These are phyloP conservation scores for Apiotrichum sp. DNA, from an alignment of 1,284 basidiomycete genomes.

Conservation along the genomic window DNA sequence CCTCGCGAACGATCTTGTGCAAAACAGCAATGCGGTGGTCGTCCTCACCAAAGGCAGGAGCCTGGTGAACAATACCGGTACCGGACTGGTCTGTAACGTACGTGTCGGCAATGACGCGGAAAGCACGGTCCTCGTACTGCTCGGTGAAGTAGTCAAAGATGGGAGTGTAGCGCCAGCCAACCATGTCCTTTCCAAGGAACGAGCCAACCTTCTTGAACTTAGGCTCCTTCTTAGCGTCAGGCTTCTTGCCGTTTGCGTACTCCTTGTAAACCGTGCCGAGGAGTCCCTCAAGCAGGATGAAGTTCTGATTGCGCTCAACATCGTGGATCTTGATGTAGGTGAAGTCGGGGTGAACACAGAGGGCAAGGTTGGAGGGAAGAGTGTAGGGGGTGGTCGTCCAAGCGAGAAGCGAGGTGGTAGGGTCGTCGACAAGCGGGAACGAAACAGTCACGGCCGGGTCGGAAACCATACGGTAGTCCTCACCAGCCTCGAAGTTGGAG, in stretches of 20 bases:
- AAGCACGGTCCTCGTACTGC: constrained; percentile 85
- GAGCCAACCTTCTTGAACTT: constrained; percentile 87
- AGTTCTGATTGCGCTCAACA: constrained; percentile 77
- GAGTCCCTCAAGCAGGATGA: constrained; percentile 85
- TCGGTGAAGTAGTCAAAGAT: constrained; percentile 96
- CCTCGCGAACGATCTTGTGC: constrained; percentile 70
- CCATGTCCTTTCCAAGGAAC: constrained; percentile 86
- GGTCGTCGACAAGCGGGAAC: constrained; percentile 90
- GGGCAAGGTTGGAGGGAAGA: constrained; percentile 85
- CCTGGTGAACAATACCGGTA: constrained; percentile 98
- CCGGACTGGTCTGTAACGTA: constrained; percentile 93
- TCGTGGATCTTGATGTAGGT: constrained; percentile 98
- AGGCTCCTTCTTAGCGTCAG: constrained; percentile 67
- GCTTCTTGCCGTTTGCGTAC: constrained; percentile 52
- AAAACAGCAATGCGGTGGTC: constrained; percentile 90
- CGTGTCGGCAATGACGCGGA: constrained; percentile 80
- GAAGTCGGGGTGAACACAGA: constrained; percentile 94
- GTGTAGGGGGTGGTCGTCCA: constrained; percentile 99
- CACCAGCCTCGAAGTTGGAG: constrained; percentile 95
- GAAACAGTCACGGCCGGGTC: constrained; percentile 94
- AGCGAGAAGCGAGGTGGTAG: constrained; percentile 80
- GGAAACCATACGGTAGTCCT: constrained; percentile 86
- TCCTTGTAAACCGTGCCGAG: constrained; percentile 93
- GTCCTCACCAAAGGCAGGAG: constrained; percentile 97
- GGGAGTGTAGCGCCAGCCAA: constrained; percentile 93